Conservation (phyloP, 345 rosid species). For the Dovyalis caffra region DNA sequence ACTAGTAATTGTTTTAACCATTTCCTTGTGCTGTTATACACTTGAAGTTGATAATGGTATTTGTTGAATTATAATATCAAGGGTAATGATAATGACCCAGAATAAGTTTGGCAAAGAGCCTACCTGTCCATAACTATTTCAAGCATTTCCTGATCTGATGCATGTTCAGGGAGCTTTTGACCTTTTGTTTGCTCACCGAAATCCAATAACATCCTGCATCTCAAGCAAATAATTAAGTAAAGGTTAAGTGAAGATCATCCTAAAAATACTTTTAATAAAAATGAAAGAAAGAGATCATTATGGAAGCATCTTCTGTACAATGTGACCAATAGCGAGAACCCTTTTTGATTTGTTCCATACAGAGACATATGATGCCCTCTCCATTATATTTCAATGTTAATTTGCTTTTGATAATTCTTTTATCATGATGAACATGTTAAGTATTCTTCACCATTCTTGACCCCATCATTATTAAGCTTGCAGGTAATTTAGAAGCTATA, state of each 20-base stretch:
- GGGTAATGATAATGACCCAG: too few species aligned
- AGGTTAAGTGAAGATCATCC: background rate
- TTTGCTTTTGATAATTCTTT: background rate
- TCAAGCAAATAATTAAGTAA: slow-evolving; percentile 20
- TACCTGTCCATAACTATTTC: slow-evolving; percentile 89
- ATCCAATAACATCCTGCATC: slow-evolving; percentile 79
- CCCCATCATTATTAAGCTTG: background rate
- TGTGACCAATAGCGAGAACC: too few species aligned
- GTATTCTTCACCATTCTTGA: background rate
- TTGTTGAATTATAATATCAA: too few species aligned
- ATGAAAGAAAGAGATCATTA: too few species aligned
- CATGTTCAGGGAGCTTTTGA: slow-evolving; percentile 63
- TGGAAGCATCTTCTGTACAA: too few species aligned
- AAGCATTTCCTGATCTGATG: slow-evolving; percentile 90
- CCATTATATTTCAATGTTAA: background rate
- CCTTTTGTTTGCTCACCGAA: slow-evolving; percentile 83
- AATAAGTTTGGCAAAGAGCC: slow-evolving; percentile 7
- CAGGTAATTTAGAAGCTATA: background rate
- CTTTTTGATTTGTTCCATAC: too few species aligned
- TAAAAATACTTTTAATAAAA: background rate
- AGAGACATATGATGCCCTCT: background rate
- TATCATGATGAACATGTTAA: slow-evolving; percentile 1
- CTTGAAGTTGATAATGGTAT: background rate
- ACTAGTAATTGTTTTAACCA: background rate
- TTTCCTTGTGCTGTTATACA: background rate